A percentile compares a stretch with the other conserved stretches of the same genome.
These are phyloP conservation scores for Cokeromyces recurvatus DNA, from an alignment of 371 early-diverging fungal species.

Conservation along the genomic window DNA sequence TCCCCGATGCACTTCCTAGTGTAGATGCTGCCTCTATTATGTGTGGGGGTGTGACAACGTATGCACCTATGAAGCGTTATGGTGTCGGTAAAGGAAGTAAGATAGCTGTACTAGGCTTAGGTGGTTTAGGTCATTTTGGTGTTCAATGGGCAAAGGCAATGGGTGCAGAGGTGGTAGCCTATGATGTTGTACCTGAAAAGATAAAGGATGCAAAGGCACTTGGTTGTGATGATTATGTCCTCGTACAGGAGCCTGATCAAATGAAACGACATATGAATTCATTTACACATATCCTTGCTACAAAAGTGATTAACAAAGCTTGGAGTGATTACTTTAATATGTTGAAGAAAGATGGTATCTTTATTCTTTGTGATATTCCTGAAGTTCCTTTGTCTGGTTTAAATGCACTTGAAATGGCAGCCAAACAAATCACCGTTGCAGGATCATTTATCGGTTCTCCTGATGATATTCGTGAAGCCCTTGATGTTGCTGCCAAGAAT, in stretches of 20 bases:
- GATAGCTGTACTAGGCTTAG: conserved; percentile 70
- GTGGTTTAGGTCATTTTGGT: conserved; percentile 74
- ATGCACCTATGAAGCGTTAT: conserved; percentile 46
- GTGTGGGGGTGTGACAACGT: conserved; percentile 56
- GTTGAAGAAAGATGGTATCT: conserved; percentile 28
- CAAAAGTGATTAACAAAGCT: conserved; percentile 38
- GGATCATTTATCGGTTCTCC: conserved; percentile 67
- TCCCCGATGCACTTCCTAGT: conserved; percentile 53
- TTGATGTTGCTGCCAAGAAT: conserved; percentile 62
- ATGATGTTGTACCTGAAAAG: conserved; percentile 61
- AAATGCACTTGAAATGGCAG: conserved; percentile 18
- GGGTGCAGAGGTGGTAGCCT: conserved; percentile 67
- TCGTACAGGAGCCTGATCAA: conserved; percentile 9
- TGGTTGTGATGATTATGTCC: conserved; percentile 56
- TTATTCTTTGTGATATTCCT: conserved; percentile 63
- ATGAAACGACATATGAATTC: conserved; percentile 8
- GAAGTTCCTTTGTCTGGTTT: conserved; percentile 41
- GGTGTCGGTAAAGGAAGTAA: conserved; percentile 41
- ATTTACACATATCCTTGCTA: conserved; percentile 30
- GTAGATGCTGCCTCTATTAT: conserved; percentile 53
- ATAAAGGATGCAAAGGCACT: conserved; percentile 58
- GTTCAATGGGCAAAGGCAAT: conserved; percentile 50
- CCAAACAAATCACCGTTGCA: conserved; percentile 43
- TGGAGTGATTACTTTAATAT: conserved; percentile 29
- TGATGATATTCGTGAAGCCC: conserved; percentile 45